Evolutionary conservation across 1,284 basidiomycete species (phyloP), one percentile per base, ranked within the genome.

Genomic region (Ceratobasidium papillatum): DNA sequence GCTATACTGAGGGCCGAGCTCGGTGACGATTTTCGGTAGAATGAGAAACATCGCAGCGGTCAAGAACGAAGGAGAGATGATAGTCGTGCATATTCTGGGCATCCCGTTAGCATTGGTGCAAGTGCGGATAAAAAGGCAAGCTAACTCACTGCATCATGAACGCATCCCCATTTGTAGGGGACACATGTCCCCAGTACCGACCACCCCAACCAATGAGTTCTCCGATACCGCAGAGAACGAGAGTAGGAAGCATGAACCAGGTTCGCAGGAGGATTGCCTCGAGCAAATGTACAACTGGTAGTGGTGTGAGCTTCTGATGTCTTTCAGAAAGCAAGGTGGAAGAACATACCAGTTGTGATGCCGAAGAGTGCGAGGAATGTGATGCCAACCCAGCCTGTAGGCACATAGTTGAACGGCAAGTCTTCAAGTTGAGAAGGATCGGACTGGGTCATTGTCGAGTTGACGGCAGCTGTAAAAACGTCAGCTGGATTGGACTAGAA

Each of bases 231-330:
- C 85, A 85, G 0, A 87, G 78, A 19, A 85, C 80, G 8, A 85
- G 83, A 0, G 89, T 90, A 0, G 85, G 85, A 49, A 89, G 78
- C 9, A 88, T 79, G 81, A 85, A 88, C 86, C 87, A 89, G 62
- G 85, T 81, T 17, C 84, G 83, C 63, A 78, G 83, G 25, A 77
- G 78, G 5, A 85, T 71, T 0, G 86, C 84, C 78, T 89, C 86
- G 4, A 77, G 79, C 12, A 85, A 45, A 78, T 90, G 89, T 0
- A 82, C 45, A 1, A 82, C 82, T 84, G 77, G 76, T 25, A 47
- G 25, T 22, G 4, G 14, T 32, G 17, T 43, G 14, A 36, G 17
- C 61, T 38, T n/a, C 43, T 30, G 17, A 51, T 41, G 32, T 12
- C 30, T 5, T 11, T 17, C 11, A 45, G 17, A 25, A 52, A 41